Conservation (phyloP, 768 basidiomycete species). For the Saitozyma podzolica region DNA sequence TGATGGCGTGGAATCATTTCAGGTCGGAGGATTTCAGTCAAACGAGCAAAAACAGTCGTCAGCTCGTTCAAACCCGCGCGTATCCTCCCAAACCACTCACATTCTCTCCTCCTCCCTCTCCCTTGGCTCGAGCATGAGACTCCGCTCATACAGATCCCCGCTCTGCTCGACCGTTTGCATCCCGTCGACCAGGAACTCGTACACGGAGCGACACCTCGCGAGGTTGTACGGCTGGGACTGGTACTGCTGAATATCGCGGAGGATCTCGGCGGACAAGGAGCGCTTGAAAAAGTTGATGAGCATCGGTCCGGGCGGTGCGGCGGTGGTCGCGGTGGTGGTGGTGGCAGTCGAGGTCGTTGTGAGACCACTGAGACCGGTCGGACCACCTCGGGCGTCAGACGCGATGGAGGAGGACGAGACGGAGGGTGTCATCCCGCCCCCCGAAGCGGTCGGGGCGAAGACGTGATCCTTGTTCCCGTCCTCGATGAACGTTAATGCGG, state of each 20-base stretch:
- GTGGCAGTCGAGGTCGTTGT: not conserved
- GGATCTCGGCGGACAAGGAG: slow-evolving; percentile 91
- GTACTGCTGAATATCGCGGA: slow-evolving; percentile 94
- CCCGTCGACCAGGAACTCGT: slow-evolving; percentile 74
- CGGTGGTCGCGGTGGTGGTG: not conserved
- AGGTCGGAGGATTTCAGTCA: too few species aligned
- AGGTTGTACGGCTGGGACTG: slow-evolving; percentile 90
- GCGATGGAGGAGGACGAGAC: slow-evolving; percentile 27
- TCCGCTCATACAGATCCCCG: slow-evolving; percentile 66
- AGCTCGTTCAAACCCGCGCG: not conserved
- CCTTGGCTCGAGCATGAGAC: slow-evolving; percentile 83
- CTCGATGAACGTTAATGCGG: slow-evolving; percentile 95
- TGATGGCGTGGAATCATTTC: too few species aligned
- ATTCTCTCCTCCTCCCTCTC: slow-evolving; percentile 97
- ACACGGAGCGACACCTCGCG: slow-evolving; percentile 65
- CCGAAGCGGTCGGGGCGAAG: slow-evolving; percentile 11
- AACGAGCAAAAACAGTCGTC: too few species aligned
- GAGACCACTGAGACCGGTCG: not conserved
- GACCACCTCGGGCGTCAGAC: slow-evolving; percentile 1
- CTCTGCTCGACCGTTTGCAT: slow-evolving; percentile 63
- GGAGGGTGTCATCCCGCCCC: slow-evolving; percentile 23
- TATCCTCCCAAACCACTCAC: slow-evolving; percentile 46
- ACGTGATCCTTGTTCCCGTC: slow-evolving; percentile 90
- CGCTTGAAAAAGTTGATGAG: slow-evolving; percentile 96
- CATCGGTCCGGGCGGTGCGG: slow-evolving; percentile 6